Conservation (phyloP, 345 rosid genomes). For the Linum lewisii region DNA sequence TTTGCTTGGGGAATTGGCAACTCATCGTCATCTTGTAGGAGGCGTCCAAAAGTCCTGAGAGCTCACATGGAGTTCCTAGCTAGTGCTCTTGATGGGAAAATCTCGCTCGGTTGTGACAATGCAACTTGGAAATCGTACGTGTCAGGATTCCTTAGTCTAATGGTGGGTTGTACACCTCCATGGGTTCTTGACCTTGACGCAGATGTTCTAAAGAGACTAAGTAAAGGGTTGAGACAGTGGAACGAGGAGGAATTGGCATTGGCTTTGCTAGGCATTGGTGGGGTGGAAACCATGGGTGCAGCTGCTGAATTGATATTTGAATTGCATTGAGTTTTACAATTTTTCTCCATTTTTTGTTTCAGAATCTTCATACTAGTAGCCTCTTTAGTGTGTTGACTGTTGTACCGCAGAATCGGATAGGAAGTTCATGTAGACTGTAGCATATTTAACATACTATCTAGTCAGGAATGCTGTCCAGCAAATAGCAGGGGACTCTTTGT, state of each 20-base stretch:
- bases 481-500: background rate
- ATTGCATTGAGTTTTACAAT: slow-evolving; percentile 13
- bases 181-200: slow-evolving; percentile 42
- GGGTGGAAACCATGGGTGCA: slow-evolving; percentile 31
- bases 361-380: background rate
- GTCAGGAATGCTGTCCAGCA: background rate
- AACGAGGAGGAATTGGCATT: slow-evolving; percentile 45
- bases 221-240: slow-evolving; percentile 44
- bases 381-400: background rate
- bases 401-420: too few species aligned
- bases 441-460: background rate
- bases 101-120: slow-evolving; percentile 40
- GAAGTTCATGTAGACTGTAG: background rate
- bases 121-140: slow-evolving; percentile 58
- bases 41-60: slow-evolving; percentile 20
- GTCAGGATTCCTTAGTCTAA: slow-evolving; percentile 34
- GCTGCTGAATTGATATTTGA: slow-evolving; percentile 27
- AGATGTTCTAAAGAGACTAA: slow-evolving; percentile 40
- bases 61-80: slow-evolving; percentile 46
- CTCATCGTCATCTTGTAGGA: slow-evolving; percentile 19
- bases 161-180: slow-evolving; percentile 37
- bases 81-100: slow-evolving; percentile 36
- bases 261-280: slow-evolving; percentile 52
- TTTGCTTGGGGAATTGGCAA: slow-evolving; percentile 30
- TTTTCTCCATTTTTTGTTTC: background rate